Evolutionary conservation across 2,329 filamentous ascomycete species (phyloP).

Genomic region (Stemphylium vesicarium): DNA sequence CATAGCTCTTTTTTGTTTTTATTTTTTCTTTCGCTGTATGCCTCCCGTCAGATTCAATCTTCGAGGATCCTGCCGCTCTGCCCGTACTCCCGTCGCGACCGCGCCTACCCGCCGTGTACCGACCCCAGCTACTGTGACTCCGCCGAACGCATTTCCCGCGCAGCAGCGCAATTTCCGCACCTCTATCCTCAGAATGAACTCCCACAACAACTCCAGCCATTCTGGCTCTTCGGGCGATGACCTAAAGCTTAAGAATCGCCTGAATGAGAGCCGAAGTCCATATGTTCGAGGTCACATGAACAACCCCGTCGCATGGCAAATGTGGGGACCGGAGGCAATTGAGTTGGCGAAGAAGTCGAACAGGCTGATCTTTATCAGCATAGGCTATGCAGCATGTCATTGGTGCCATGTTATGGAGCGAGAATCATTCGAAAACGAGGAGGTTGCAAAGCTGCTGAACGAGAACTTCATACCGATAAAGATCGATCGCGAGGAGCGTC

Average conservation of each 20-base stretch:
- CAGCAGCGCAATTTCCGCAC: slow-evolving; percentile 35
- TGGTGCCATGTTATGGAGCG: slow-evolving; percentile 90
- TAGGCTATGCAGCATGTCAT: slow-evolving; percentile 94
- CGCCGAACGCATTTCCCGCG: slow-evolving; percentile 20
- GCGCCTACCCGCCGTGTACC: slow-evolving; percentile 4
- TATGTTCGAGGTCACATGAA: slow-evolving; percentile 76
- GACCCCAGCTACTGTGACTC: slow-evolving; percentile 9
- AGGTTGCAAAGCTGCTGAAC: slow-evolving; percentile 84
- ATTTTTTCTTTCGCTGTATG: slow-evolving; percentile 27
- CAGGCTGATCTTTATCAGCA: slow-evolving; percentile 88
- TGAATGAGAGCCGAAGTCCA: slow-evolving; percentile 67
- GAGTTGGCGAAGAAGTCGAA: slow-evolving; percentile 80
- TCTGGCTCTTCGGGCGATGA: slow-evolving; percentile 25
- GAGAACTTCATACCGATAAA: slow-evolving; percentile 88
- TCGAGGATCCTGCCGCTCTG: slow-evolving; percentile 33
- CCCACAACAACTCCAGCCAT: slow-evolving; percentile 25
- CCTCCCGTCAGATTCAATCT: slow-evolving; percentile 38
- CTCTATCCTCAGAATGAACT: slow-evolving; percentile 40
- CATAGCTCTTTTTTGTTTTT: background rate
- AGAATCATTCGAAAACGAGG: slow-evolving; percentile 85
- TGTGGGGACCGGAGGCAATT: slow-evolving; percentile 79
- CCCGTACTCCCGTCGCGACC: slow-evolving; percentile 15
- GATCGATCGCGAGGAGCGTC: slow-evolving; percentile 90
- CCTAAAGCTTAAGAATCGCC: slow-evolving; percentile 60
- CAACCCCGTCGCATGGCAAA: slow-evolving; percentile 91